These are phyloP conservation scores for Talaromyces verruculosus DNA, from an alignment of 2,329 filamentous ascomycete species.

Conservation along the genomic window DNA sequence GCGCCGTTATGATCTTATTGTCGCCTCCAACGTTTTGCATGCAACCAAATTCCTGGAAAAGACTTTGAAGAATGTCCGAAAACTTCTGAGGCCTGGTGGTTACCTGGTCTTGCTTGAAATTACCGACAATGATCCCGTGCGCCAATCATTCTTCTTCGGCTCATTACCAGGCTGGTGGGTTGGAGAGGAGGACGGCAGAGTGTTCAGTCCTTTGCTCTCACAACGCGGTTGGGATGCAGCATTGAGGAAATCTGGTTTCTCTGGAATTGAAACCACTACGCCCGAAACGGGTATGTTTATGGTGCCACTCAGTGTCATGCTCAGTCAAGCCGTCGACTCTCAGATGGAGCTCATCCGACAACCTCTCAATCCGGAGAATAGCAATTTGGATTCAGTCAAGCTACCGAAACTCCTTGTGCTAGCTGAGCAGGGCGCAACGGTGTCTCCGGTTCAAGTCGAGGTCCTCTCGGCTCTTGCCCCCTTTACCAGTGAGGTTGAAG, in stretches of 20 bases:
- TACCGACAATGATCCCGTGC: slow-evolving; percentile 19
- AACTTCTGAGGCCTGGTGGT: slow-evolving; percentile 43
- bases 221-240: slow-evolving; percentile 4
- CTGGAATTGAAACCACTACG: slow-evolving; percentile 14
- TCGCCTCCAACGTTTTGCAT: slow-evolving; percentile 39
- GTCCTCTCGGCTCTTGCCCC: background rate
- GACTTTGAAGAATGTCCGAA: slow-evolving; percentile 30
- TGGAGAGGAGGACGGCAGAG: slow-evolving; percentile 23
- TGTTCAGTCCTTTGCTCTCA: background rate
- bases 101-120: slow-evolving; percentile 49
- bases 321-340: slow-evolving; percentile 8
- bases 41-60: slow-evolving; percentile 29
- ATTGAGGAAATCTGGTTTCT: slow-evolving; percentile 16
- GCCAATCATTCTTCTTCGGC: background rate
- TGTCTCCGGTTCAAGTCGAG: background rate
- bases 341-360: slow-evolving; percentile 9
- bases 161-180: slow-evolving; percentile 29
- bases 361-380: slow-evolving; percentile 6
- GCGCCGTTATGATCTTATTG: slow-evolving; percentile 33
- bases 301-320: background rate
- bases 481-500: slow-evolving; percentile 1
- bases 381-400: background rate
- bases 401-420: slow-evolving; percentile 5
- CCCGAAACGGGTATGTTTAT: slow-evolving; percentile 3
- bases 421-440: background rate